phyloP scores from a whole-genome alignment of 495 filamentous ascomycete species.

The Penicillium mononematosum region DNA sequence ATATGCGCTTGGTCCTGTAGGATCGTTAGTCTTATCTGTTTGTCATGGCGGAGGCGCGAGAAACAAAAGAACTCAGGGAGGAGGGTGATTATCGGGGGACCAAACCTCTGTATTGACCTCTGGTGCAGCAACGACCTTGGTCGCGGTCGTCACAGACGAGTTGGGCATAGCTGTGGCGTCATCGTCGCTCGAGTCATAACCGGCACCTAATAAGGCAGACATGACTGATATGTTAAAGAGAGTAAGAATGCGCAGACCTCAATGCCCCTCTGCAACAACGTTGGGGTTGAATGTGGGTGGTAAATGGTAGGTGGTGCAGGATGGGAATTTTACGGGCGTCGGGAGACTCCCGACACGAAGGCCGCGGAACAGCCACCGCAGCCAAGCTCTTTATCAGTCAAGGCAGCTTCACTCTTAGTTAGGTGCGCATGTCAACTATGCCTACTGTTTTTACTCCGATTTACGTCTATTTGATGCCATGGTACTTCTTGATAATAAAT shows the following conservation, averaged over 20 bases:
- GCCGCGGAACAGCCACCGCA: slow-evolving; percentile 11
- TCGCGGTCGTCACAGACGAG: slow-evolving; percentile 34
- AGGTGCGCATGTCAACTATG: neutral
- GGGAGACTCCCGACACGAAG: slow-evolving; percentile 30
- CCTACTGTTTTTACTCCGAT: neutral
- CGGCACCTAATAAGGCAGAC: slow-evolving; percentile 48
- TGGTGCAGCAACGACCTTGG: slow-evolving; percentile 52
- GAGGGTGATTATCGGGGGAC: slow-evolving; percentile 35
- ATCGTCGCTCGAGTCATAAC: slow-evolving; percentile 57
- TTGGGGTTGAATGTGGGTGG: slow-evolving; percentile 10
- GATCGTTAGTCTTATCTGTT: slow-evolving; percentile 36
- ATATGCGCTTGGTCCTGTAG: slow-evolving; percentile 56
- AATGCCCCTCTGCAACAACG: slow-evolving; percentile 12
- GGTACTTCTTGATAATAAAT: neutral
- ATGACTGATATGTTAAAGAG: slow-evolving; percentile 28
- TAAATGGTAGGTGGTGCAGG: slow-evolving; percentile 12
- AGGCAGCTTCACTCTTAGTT: neutral
- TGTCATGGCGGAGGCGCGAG: slow-evolving; percentile 1
- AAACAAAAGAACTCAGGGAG: neutral
- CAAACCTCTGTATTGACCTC: slow-evolving; percentile 65
- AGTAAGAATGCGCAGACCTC: slow-evolving; percentile 7
- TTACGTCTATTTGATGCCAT: neutral
- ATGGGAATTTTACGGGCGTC: slow-evolving; percentile 42
- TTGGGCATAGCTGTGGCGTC: slow-evolving; percentile 30
- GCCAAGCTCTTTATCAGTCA: slow-evolving; percentile 5